Evolutionary conservation across 2,329 filamentous ascomycete species (phyloP).

Genomic region (Aspergillus sp.): DNA sequence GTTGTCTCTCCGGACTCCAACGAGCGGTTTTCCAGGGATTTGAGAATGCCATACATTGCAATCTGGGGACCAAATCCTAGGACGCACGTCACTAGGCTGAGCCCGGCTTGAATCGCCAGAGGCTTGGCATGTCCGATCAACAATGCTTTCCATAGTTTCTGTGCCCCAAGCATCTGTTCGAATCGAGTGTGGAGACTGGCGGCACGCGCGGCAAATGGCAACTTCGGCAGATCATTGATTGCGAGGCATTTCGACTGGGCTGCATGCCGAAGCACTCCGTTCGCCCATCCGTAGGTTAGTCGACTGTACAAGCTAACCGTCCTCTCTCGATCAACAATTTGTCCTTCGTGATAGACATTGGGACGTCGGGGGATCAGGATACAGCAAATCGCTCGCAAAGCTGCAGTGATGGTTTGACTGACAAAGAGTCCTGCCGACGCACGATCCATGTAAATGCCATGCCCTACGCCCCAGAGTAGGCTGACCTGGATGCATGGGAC

Average conservation of each 20-base stretch:
- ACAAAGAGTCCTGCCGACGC: conserved; percentile 48
- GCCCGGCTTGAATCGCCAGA: conserved; percentile 57
- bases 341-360: conserved; percentile 59
- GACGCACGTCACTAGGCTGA: conserved; percentile 55
- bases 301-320: conserved; percentile 60
- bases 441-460: conserved; percentile 1
- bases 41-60: conserved; percentile 64
- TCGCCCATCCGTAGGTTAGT: conserved; percentile 66
- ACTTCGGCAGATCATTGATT: conserved; percentile 59
- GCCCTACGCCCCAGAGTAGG: conserved; percentile 30
- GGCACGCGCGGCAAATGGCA: conserved; percentile 56
- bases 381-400: conserved; percentile 32
- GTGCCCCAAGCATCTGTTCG: conserved; percentile 26
- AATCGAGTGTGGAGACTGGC: conserved; percentile 52
- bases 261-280: conserved; percentile 54
- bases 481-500: conserved; percentile 23
- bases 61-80: conserved; percentile 70
- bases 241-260: conserved; percentile 59
- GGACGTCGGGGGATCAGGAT: conserved; percentile 65
- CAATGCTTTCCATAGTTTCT: conserved; percentile 60
- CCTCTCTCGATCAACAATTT: conserved; percentile 61
- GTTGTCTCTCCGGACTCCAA: conserved; percentile 45
- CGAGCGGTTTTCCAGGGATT: conserved; percentile 58
- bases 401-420: conserved; percentile 45
- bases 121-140: conserved; percentile 55